phyloP scores from a whole-genome alignment of 1,284 basidiomycete genomes.

The Entoloma clypeatum region DNA sequence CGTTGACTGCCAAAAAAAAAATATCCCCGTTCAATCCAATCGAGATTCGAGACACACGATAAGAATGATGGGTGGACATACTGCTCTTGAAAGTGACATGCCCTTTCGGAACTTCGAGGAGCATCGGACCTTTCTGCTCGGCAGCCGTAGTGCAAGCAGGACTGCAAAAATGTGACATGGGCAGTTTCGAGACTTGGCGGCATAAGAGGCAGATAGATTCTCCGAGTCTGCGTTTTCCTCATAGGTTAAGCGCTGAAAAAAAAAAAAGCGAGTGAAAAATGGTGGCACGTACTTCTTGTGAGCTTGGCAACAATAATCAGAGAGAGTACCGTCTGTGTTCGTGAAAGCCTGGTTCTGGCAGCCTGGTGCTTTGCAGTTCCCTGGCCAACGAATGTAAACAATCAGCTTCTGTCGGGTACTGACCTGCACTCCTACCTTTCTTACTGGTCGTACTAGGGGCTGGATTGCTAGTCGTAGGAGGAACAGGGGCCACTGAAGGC shows the following conservation, averaged over 20 bases:
- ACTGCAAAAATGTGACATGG: conserved; percentile 55
- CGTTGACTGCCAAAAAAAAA: conserved; percentile 46
- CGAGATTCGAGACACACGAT: neutral
- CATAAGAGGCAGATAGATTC: conserved; percentile 57
- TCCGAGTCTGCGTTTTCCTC: conserved; percentile 30
- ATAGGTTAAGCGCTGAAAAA: neutral
- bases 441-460: conserved; percentile 1
- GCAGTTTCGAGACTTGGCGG: conserved; percentile 47
- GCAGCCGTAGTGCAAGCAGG: conserved; percentile 49
- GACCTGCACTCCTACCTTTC: conserved; percentile 9
- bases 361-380: conserved; percentile 48
- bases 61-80: conserved; percentile 28
- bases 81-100: conserved; percentile 62
- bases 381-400: conserved; percentile 20
- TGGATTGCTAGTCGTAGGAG: no score
- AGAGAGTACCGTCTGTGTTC: conserved; percentile 29
- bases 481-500: no score
- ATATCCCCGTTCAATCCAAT: conserved; percentile 7
- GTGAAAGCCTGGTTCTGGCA: conserved; percentile 44
- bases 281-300: conserved; percentile 42
- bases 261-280: neutral
- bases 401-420: neutral
- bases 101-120: conserved; percentile 55
- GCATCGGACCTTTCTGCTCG: conserved; percentile 46
- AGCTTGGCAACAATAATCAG: conserved; percentile 45